Base-by-base conservation (phyloP, 1,284 basidiomycete species). In the Austroboletus novae-zelandiae region DNA sequence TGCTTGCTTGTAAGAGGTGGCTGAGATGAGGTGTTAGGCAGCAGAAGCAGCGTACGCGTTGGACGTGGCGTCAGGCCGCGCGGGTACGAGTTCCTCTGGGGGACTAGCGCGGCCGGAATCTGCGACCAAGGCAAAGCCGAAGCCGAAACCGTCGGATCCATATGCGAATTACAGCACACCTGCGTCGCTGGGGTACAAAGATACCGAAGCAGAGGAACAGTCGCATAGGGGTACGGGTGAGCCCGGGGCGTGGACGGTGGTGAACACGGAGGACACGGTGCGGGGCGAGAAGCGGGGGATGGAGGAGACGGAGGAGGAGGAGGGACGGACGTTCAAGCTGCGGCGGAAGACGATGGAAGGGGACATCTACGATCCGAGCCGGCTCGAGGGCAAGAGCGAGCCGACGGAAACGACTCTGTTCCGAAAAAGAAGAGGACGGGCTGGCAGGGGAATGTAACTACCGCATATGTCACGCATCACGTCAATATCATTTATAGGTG, bases 161-260 rank as follows among this genome's bases (percentile, higher is more conserved):
- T 94, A 76, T 56, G 75, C 87, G 3, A 88, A 95, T 67, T 99
- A 99, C 68, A 84, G 90, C 15, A 92, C 91, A 0, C 88, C 95
- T 0, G 83, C 81, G 43, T 89, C 86, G 2, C 76, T 96, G 1
- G 94, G 94, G 0, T 86, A 83, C 59, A 76, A 68, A 7, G 90
- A 94, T 60, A 84, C 84, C 1, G 89, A 92, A 54, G 81, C 74
- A 14, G 83, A 83, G 57, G 82, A 86, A 18, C 78, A 82, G 62
- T 67, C 77, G 53, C 74, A 83, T 50, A 72, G 76, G 56, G 77
- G 76, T 11, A 80, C 89, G 61, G 94, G 91, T 1, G 71, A 84
- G 9, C 87, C 84, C 0, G 94, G 96, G 2, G 78, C 85, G 57
- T 99, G 96, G 96, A 71, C 84, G 23, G 83, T 97, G 9, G 74